phyloP scores from a whole-genome alignment of 495 filamentous ascomycete species.

The Letharia lupina region DNA sequence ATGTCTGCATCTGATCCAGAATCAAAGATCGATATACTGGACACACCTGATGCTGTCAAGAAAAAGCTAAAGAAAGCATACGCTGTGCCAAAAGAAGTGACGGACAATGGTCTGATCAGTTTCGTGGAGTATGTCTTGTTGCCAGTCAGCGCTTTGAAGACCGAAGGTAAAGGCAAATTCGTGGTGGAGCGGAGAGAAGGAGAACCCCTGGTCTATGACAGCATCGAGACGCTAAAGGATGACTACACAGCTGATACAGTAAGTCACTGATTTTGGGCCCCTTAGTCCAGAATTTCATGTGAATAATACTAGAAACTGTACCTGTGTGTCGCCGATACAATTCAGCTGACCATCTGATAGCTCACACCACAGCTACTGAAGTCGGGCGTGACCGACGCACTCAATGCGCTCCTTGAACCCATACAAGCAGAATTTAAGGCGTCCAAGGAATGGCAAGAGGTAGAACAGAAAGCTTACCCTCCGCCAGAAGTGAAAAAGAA shows the following conservation, averaged over 20 bases:
- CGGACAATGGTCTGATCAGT: conserved; percentile 76
- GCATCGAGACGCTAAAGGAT: conserved; percentile 58
- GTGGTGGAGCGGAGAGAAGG: conserved; percentile 51
- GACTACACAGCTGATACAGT: conserved; percentile 79
- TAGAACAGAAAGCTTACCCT: conserved; percentile 76
- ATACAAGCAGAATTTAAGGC: conserved; percentile 64
- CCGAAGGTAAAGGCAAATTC: conserved; percentile 46
- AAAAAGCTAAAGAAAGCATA: conserved; percentile 81
- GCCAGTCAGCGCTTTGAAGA: conserved; percentile 48
- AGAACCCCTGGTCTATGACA: conserved; percentile 69
- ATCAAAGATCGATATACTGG: conserved; percentile 87
- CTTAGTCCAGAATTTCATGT: not conserved
- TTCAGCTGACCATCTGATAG: conserved; percentile 33
- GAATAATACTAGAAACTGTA: not conserved
- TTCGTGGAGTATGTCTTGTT: conserved; percentile 82
- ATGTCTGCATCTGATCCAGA: conserved; percentile 59
- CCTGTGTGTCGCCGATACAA: not conserved
- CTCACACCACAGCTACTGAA: conserved; percentile 82
- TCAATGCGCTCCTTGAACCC: conserved; percentile 64
- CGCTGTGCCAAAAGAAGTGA: conserved; percentile 62
- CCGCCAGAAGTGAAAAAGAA: conserved; percentile 55
- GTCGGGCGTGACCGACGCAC: conserved; percentile 57
- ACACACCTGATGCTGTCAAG: conserved; percentile 57
- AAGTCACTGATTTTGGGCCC: conserved; percentile 30
- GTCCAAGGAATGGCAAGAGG: conserved; percentile 71